Evolutionary conservation across 108 stramenopile species (phyloP).

Genomic region (Skeletonema tropicum): DNA sequence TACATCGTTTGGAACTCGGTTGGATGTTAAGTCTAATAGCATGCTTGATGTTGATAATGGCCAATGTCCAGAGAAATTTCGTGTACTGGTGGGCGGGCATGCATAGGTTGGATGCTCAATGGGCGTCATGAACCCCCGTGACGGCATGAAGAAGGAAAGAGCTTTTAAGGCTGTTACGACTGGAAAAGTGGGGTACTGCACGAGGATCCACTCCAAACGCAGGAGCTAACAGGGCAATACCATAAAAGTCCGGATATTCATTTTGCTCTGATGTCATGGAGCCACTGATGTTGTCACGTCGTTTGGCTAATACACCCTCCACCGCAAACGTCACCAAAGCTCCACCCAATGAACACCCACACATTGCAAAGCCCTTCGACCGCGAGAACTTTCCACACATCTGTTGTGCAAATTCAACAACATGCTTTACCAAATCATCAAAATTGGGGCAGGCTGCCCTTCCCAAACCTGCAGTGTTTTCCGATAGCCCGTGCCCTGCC

Average conservation of each 20-base stretch:
- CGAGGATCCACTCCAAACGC: slow-evolving; percentile 55
- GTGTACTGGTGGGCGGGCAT: slow-evolving; percentile 44
- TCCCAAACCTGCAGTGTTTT: slow-evolving; percentile 10
- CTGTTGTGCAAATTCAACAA: slow-evolving; percentile 18
- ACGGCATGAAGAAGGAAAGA: slow-evolving; percentile 29
- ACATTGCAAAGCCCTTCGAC: slow-evolving; percentile 18
- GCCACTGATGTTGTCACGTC: background rate
- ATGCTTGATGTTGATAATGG: slow-evolving; percentile 60
- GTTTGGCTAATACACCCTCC: slow-evolving; percentile 6
- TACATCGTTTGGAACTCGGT: slow-evolving; percentile 41
- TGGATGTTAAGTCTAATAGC: slow-evolving; percentile 56
- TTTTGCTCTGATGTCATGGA: background rate
- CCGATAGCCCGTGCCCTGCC: slow-evolving; percentile 58
- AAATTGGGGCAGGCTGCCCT: slow-evolving; percentile 22
- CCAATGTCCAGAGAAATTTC: slow-evolving; percentile 63
- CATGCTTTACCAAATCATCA: slow-evolving; percentile 35
- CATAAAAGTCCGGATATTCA: slow-evolving; percentile 27
- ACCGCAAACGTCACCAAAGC: slow-evolving; percentile 49
- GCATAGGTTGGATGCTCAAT: slow-evolving; percentile 58
- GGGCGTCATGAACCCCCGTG: slow-evolving; percentile 47
- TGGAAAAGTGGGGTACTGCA: slow-evolving; percentile 44
- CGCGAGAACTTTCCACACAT: background rate
- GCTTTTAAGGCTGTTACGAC: slow-evolving; percentile 38
- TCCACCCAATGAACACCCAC: slow-evolving; percentile 57
- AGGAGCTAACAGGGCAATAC: slow-evolving; percentile 45